Conservation (phyloP, 768 basidiomycete species). For the Tylopilus plumbeoviolaceoides region DNA sequence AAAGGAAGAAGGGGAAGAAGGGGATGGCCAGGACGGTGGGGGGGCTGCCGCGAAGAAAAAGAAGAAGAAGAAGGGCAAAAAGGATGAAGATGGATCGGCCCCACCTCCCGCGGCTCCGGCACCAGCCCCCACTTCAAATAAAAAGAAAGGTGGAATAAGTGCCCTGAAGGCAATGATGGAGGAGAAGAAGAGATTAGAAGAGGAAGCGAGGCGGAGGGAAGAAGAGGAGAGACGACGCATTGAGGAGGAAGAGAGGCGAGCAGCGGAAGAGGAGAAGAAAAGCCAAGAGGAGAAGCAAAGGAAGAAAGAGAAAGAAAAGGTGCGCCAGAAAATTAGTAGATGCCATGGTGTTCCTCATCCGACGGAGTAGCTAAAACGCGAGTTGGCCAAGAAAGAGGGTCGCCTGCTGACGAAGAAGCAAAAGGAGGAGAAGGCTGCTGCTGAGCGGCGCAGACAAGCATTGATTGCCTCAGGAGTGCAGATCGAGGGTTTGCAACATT, state of each 20-base stretch:
- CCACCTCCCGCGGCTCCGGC: constrained; percentile 33
- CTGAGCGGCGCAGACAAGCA: constrained; percentile 87
- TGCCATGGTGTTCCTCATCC: constrained; percentile 1
- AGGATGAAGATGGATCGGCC: constrained; percentile 64
- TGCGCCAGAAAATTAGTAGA: constrained; percentile 22
- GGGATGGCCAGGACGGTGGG: constrained; percentile 54
- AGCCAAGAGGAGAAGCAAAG: constrained; percentile 83
- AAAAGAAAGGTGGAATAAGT: constrained; percentile 77
- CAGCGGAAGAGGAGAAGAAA: constrained; percentile 70
- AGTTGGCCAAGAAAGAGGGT: constrained; percentile 90
- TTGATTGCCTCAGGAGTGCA: constrained; percentile 85
- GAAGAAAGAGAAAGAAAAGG: constrained; percentile 88
- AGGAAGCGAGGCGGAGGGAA: constrained; percentile 65
- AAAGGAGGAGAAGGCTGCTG: constrained; percentile 87
- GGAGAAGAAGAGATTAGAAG: constrained; percentile 83
- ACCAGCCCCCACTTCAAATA: constrained; percentile 39
- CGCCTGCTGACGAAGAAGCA: constrained; percentile 95
- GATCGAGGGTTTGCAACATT: constrained; percentile 82
- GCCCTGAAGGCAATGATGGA: constrained; percentile 91
- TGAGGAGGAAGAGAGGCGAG: constrained; percentile 83
- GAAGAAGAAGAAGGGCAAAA: constrained; percentile 79
- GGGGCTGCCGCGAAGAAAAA: constrained; percentile 64
- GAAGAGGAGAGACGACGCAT: constrained; percentile 80
- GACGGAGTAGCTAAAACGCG: constrained; percentile 71
- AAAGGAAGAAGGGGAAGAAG: constrained; percentile 62